A percentile compares a stretch with the other conserved stretches of the same genome.
These are phyloP conservation scores for Colletotrichum melonis DNA, from an alignment of 2,329 filamentous ascomycete genomes.

Conservation along the genomic window DNA sequence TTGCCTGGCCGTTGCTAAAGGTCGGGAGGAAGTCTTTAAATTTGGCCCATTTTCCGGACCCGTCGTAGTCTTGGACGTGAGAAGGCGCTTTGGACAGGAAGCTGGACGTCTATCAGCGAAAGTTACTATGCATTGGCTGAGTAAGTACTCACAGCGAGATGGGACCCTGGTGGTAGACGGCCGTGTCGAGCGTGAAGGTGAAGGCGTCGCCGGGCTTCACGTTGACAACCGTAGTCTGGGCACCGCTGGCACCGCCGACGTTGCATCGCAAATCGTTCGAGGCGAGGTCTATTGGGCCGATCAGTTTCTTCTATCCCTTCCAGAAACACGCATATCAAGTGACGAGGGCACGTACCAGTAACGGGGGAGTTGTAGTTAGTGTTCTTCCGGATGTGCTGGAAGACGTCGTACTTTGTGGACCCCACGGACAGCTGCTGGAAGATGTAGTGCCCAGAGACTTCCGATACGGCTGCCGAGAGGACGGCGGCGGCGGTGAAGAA, in stretches of 20 bases:
- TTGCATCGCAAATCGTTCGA: conserved; percentile 53
- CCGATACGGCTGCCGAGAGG: conserved; percentile 16
- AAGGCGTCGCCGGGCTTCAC: conserved; percentile 48
- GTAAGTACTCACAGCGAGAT: conserved; percentile 46
- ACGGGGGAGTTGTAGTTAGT: conserved; percentile 52
- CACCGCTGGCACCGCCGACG: conserved; percentile 46
- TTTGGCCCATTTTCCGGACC: conserved; percentile 53
- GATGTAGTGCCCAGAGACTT: conserved; percentile 42
- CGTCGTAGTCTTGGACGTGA: conserved; percentile 48
- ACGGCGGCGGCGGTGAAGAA: conserved; percentile 18
- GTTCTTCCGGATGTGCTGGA: conserved; percentile 49
- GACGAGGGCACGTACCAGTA: conserved; percentile 36
- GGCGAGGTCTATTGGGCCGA: conserved; percentile 42
- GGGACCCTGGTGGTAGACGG: conserved; percentile 53
- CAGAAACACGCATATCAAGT: background rate
- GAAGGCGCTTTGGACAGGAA: conserved; percentile 52
- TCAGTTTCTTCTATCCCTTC: background rate
- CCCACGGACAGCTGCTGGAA: conserved; percentile 44
- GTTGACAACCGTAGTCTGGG: conserved; percentile 44
- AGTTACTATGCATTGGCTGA: background rate
- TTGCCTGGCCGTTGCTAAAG: conserved; percentile 44
- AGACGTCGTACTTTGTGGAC: conserved; percentile 40
- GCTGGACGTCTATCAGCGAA: conserved; percentile 37
- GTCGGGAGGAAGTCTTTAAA: conserved; percentile 50
- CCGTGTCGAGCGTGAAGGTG: conserved; percentile 50